Percentiles rank a stretch among this genome's conserved stretches.
Conservation (phyloP, 108 stramenopile species). For the Skeletonema potamos region DNA sequence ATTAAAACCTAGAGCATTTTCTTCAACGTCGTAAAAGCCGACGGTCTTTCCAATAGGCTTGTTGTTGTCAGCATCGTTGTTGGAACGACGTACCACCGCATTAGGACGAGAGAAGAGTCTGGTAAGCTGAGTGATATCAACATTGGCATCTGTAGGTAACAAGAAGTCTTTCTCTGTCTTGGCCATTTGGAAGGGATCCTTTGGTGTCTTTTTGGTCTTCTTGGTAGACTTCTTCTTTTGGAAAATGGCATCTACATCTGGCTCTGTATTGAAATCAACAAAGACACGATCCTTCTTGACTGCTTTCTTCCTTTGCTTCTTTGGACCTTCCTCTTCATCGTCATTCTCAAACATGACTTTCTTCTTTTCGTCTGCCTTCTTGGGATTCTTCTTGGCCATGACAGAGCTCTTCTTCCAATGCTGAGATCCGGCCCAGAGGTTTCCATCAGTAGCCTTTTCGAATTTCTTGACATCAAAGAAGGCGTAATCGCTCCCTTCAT, state of each 20-base stretch:
- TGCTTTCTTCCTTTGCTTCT: slow-evolving; percentile 53
- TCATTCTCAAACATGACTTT: slow-evolving; percentile 32
- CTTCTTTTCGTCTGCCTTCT: slow-evolving; percentile 12
- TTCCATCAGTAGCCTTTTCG: slow-evolving; percentile 61
- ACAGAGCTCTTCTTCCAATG: slow-evolving; percentile 81
- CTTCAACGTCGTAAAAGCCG: slow-evolving; percentile 49
- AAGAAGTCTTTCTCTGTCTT: slow-evolving; percentile 69
- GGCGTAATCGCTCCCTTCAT: slow-evolving; percentile 55
- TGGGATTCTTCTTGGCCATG: slow-evolving; percentile 8
- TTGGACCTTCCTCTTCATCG: slow-evolving; percentile 19
- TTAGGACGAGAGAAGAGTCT: slow-evolving; percentile 80
- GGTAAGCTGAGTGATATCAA: slow-evolving; percentile 57
- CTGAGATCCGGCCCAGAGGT: slow-evolving; percentile 86
- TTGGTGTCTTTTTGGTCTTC: slow-evolving; percentile 37
- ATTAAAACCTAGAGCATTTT: slow-evolving; percentile 42
- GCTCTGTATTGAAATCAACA: slow-evolving; percentile 34
- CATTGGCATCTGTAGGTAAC: slow-evolving; percentile 73
- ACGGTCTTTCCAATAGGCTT: slow-evolving; percentile 48
- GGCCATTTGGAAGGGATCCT: slow-evolving; percentile 60
- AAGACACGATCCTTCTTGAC: slow-evolving; percentile 45
- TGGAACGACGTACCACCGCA: slow-evolving; percentile 36
- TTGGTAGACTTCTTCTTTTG: slow-evolving; percentile 43
- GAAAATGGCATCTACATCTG: slow-evolving; percentile 26
- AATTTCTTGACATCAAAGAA: slow-evolving; percentile 67
- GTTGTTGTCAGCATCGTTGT: not conserved